Base-by-base conservation (phyloP, 169 alveolate genomes). In the Plasmodium adleri region DNA sequence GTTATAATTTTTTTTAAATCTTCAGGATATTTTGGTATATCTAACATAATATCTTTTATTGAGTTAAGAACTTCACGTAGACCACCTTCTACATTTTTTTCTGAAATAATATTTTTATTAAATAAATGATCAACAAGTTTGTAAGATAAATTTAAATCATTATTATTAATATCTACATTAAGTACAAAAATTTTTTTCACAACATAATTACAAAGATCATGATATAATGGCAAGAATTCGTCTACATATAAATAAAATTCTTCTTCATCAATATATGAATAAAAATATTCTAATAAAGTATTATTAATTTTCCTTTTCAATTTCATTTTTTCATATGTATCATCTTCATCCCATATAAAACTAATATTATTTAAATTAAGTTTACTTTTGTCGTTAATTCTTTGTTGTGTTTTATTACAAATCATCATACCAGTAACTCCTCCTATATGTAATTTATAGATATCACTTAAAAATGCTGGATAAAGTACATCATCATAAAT, bases 381-480 rank as follows among this genome's bases (percentile, higher is more conserved):
- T 80, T 50, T 68, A 39, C 70, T 80, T 49, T 80, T 80, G 20
- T 80, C 70, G 43, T 67, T 47, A 63, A 80, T 67, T 20, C 90
- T 54, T 56, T 80, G 90, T 80, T 80, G 90, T 59, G 90, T 80
- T 68, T 80, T 80, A 50, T 80, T 80, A 52, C 90, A 68, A 22
- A 80, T 80, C 90, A 80, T 80, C 90, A 80, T 80, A 47, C 90
- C 90, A 3, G 91, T 83, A 22, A 83, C 76, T 28, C 91, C 91
- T 6, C 91, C 91, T 60, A 83, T 83, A 49, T 83, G 91, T 39
- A 83, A 72, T 56, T 54, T 67, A 32, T 83, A 83, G 20, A 83
- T 83, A 83, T 83, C 91, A 22, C 83, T 83, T 50, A 83, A 26
- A 56, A 83, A 83, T 8, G 91, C 91, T n/a, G 91, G 91, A 56